Conservation (phyloP, 192 early-diverging fungal genomes). For the Coemansia reversa region DNA sequence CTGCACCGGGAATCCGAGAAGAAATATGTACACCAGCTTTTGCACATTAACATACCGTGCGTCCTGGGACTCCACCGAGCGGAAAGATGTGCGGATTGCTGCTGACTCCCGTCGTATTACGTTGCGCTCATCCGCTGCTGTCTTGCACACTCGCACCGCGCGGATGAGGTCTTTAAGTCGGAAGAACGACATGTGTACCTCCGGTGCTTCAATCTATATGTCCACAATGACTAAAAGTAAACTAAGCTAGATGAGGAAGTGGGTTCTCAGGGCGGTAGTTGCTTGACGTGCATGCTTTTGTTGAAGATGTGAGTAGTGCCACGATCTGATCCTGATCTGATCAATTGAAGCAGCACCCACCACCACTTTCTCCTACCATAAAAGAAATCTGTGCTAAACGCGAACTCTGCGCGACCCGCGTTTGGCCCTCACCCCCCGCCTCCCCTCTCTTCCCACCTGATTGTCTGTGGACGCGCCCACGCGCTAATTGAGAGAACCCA, state of each 20-base stretch:
- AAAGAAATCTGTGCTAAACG: too few relatives aligned
- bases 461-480: too few relatives aligned
- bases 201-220: not conserved
- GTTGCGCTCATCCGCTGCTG: conserved; percentile 95
- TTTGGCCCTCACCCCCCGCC: conserved; percentile 1
- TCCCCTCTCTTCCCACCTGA: conserved; percentile 6
- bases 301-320: too few relatives aligned
- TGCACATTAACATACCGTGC: conserved; percentile 91
- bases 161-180: conserved; percentile 88
- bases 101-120: conserved; percentile 97
- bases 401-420: too few relatives aligned
- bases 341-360: too few relatives aligned
- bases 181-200: conserved; percentile 52
- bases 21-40: conserved; percentile 97
- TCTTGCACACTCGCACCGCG: conserved; percentile 94
- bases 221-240: too few relatives aligned
- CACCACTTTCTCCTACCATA: not conserved
- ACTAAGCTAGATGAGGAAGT: too few relatives aligned
- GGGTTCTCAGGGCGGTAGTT: too few relatives aligned
- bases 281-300: too few relatives aligned
- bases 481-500: not conserved
- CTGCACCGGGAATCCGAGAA: conserved; percentile 98
- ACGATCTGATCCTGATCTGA: too few relatives aligned
- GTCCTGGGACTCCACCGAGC: conserved; percentile 86
- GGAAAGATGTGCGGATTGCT: conserved; percentile 93